These are phyloP conservation scores for Panaeolus cyanescens DNA, from an alignment of 768 basidiomycete genomes.

Conservation along the genomic window DNA sequence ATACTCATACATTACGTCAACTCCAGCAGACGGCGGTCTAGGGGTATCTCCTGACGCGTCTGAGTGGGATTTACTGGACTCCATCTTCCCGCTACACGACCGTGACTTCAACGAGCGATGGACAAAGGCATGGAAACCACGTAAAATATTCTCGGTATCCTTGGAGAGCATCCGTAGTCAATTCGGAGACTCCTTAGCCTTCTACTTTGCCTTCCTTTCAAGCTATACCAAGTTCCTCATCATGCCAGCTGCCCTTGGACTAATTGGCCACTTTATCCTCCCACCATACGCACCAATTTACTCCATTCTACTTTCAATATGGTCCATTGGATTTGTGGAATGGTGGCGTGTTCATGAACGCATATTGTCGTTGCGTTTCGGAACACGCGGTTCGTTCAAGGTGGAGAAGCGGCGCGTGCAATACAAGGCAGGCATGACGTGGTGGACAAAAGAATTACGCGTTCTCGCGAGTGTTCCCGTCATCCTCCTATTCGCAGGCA, in stretches of 20 bases:
- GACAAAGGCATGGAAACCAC: constrained; percentile 75
- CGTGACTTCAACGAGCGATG: constrained; percentile 77
- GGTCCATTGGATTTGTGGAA: constrained; percentile 87
- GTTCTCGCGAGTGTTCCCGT: constrained; percentile 71
- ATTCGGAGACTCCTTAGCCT: constrained; percentile 82
- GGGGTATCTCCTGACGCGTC: constrained; percentile 73
- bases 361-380: constrained; percentile 80
- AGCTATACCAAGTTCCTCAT: constrained; percentile 81
- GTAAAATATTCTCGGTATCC: constrained; percentile 61
- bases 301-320: constrained; percentile 74
- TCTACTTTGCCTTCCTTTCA: constrained; percentile 89
- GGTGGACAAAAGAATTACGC: constrained; percentile 76
- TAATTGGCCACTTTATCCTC: constrained; percentile 68
- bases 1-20: constrained; percentile 69
- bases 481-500: constrained; percentile 69
- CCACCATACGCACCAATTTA: constrained; percentile 77
- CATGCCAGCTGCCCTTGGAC: constrained; percentile 73
- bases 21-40: constrained; percentile 76
- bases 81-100: constrained; percentile 85
- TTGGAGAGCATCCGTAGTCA: constrained; percentile 72
- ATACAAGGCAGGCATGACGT: constrained; percentile 54
- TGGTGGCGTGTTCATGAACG: constrained; percentile 90
- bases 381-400: constrained; percentile 73
- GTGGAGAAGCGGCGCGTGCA: constrained; percentile 75
- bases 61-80: constrained; percentile 81